phyloP scores from a whole-genome alignment of 768 basidiomycete species.

The Boletus pseudopeckii region DNA sequence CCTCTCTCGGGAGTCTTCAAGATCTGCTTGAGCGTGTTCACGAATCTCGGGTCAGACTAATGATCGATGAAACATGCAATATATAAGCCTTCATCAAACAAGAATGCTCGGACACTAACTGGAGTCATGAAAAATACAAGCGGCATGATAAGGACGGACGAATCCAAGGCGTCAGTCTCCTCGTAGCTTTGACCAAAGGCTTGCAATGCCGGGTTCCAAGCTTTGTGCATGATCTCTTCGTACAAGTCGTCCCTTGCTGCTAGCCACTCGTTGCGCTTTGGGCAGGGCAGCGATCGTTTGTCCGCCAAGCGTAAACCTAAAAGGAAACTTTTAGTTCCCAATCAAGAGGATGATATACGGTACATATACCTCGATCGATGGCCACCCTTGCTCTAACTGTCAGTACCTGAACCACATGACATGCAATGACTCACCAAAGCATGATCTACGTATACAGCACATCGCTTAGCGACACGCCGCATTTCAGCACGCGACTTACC shows the following conservation, averaged over 20 bases:
- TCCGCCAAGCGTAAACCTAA: conserved; percentile 87
- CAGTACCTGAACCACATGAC: background rate
- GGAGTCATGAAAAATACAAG: conserved; percentile 88
- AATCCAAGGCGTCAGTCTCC: conserved; percentile 75
- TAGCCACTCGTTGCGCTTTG: conserved; percentile 67
- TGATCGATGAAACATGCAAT: background rate
- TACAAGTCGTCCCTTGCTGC: conserved; percentile 78
- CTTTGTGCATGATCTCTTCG: conserved; percentile 89
- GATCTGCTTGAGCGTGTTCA: conserved; percentile 79
- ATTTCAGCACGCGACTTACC: conserved; percentile 36
- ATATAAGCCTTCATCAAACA: background rate
- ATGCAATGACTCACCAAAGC: conserved; percentile 63
- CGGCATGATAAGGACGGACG: conserved; percentile 89
- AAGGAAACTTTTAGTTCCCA: background rate
- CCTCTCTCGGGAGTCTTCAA: conserved; percentile 86
- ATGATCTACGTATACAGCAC: conserved; percentile 54
- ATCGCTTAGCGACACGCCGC: conserved; percentile 4
- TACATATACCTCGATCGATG: conserved; percentile 70
- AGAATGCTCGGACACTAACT: conserved; percentile 38
- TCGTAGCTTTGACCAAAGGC: conserved; percentile 92
- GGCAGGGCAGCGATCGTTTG: conserved; percentile 90
- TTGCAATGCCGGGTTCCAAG: conserved; percentile 70
- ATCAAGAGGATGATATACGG: background rate
- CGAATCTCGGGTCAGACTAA: conserved; percentile 85
- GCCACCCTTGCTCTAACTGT: conserved; percentile 68